These are phyloP conservation scores for Paspalum vaginatum DNA, from an alignment of 176 grass and related monocot genomes.

Conservation along the genomic window DNA sequence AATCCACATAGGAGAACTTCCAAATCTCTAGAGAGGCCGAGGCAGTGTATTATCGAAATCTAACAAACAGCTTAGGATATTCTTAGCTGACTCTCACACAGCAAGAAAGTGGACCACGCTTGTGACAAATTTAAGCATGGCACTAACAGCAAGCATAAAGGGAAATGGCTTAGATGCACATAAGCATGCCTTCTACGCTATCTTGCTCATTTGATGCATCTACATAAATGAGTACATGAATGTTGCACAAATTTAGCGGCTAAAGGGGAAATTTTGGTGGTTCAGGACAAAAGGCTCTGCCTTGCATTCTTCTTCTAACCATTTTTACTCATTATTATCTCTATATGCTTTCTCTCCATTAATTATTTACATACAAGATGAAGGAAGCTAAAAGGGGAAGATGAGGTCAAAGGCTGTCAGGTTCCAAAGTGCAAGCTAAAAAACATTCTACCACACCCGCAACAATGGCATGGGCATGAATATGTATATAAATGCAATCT, in stretches of 20 bases:
- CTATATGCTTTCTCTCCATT: not conserved
- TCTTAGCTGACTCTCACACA: not conserved
- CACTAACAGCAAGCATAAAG: not conserved
- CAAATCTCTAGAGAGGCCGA: not conserved
- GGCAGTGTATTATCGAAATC: not conserved
- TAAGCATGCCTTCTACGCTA: constrained; percentile 2
- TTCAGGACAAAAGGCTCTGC: not conserved
- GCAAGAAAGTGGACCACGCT: not conserved
- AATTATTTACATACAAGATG: constrained; percentile 16
- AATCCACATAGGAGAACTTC: not conserved
- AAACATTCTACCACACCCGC: not conserved
- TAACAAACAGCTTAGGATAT: constrained; percentile 9
- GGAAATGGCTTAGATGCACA: constrained; percentile 5
- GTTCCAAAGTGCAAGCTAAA: not conserved
- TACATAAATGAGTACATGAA: not conserved
- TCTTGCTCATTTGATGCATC: constrained; percentile 5
- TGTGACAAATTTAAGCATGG: constrained; percentile 2
- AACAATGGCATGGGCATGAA: not conserved
- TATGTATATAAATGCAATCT: constrained; percentile 18
- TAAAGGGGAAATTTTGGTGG: no score
- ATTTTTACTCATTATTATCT: constrained; percentile 3
- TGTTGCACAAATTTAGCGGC: no score
- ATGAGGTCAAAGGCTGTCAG: constrained; percentile 14
- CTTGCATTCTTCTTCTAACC: not conserved
- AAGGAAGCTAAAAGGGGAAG: not conserved